phyloP scores from a whole-genome alignment of 345 rosid genomes.

The Aegle marmelos region DNA sequence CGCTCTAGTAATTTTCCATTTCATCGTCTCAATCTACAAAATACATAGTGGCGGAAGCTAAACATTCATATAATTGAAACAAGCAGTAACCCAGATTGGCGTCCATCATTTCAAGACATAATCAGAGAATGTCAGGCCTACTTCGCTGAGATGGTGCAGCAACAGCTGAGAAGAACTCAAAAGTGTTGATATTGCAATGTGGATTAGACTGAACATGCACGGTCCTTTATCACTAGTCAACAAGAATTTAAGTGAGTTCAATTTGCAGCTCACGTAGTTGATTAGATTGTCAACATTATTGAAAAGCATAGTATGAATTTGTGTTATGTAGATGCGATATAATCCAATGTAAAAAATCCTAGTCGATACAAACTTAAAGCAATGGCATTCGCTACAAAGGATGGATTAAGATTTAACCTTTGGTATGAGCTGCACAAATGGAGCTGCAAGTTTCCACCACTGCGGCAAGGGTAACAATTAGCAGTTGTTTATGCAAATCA shows the following conservation, averaged over 20 bases:
- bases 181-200: slow-evolving; percentile 11
- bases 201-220: background rate
- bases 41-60: background rate
- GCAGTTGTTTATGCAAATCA: too few species aligned
- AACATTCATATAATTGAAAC: background rate
- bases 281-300: background rate
- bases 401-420: too few species aligned
- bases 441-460: too few species aligned
- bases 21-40: background rate
- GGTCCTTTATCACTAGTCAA: background rate
- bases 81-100: slow-evolving; percentile 59
- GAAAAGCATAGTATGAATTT: background rate
- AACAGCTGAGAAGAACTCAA: slow-evolving; percentile 11
- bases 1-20: background rate
- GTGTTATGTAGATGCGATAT: background rate
- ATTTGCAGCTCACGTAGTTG: background rate
- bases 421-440: too few species aligned
- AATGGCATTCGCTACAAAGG: too few species aligned
- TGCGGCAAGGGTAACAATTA: too few species aligned
- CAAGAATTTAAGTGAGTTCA: background rate
- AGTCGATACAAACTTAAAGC: background rate
- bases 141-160: slow-evolving; percentile 26
- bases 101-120: slow-evolving; percentile 75
- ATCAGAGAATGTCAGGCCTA: slow-evolving; percentile 52
- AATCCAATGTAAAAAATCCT: background rate